phyloP scores from a whole-genome alignment of 495 filamentous ascomycete genomes.

The Xylaria grammica region DNA sequence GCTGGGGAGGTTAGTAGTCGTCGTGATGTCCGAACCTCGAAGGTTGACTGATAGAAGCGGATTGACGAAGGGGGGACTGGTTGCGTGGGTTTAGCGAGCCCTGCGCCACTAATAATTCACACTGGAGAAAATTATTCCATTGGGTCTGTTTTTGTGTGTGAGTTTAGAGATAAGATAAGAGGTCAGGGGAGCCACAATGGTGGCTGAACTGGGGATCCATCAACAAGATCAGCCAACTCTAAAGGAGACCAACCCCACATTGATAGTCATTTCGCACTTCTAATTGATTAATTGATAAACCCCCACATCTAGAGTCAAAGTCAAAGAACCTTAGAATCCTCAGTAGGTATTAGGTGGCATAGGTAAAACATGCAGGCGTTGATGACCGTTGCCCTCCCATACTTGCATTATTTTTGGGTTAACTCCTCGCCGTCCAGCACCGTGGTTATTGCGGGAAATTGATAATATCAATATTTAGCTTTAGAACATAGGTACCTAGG shows the following conservation, averaged over 20 bases:
- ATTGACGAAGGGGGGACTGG: conserved; percentile 36
- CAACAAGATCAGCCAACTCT: background rate
- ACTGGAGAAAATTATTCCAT: conserved; percentile 31
- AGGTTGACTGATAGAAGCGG: conserved; percentile 32
- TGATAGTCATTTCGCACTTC: background rate
- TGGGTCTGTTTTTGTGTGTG: conserved; percentile 28
- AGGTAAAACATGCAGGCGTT: too few species aligned
- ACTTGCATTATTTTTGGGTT: too few species aligned
- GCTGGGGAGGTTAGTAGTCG: conserved; percentile 40
- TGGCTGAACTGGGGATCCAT: conserved; percentile 6
- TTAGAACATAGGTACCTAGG: too few species aligned
- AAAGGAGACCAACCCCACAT: background rate
- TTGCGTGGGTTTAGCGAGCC: conserved; percentile 40
- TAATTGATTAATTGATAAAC: conserved; percentile 10
- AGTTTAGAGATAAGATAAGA: conserved; percentile 22
- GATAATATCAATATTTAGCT: too few species aligned
- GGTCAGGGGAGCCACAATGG: conserved; percentile 19
- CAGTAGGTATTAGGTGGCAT: too few species aligned
- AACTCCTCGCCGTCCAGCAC: too few species aligned
- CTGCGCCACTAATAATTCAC: conserved; percentile 36
- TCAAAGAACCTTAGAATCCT: too few species aligned
- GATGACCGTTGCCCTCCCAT: too few species aligned
- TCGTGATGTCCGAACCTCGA: conserved; percentile 40
- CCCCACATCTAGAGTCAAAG: background rate
- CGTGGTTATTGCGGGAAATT: too few species aligned